Evolutionary conservation across 1,284 basidiomycete genomes (phyloP).

Genomic region (Fomitopsis palustris): DNA sequence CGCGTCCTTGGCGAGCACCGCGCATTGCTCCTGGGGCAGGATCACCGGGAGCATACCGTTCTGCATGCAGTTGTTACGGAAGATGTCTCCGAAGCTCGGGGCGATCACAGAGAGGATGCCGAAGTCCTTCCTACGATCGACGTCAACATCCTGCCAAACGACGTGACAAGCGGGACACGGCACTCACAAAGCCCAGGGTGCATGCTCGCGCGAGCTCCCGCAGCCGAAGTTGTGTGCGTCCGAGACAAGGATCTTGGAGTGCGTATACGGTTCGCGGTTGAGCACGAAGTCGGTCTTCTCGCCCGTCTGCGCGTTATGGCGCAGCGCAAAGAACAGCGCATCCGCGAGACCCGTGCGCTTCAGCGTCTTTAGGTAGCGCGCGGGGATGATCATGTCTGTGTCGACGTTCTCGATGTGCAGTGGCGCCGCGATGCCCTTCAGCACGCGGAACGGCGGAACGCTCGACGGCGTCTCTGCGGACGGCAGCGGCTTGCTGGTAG

Average conservation of each 20-base stretch:
- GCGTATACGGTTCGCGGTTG: conserved; percentile 81
- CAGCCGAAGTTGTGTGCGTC: conserved; percentile 94
- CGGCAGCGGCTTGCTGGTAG: conserved; percentile 39
- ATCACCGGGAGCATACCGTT: conserved; percentile 92
- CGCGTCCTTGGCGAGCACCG: conserved; percentile 77
- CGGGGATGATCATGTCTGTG: conserved; percentile 97
- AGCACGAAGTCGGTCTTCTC: conserved; percentile 86
- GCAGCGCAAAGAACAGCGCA: conserved; percentile 83
- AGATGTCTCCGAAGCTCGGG: conserved; percentile 94
- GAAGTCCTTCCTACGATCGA: conserved; percentile 77
- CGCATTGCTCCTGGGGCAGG: conserved; percentile 77
- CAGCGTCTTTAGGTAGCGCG: conserved; percentile 93
- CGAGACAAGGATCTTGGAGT: conserved; percentile 84
- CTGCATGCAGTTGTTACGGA: conserved; percentile 91
- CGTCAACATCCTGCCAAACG: conserved; percentile 2
- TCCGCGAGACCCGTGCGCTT: conserved; percentile 92
- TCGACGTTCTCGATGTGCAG: conserved; percentile 91
- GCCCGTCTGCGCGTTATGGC: conserved; percentile 79
- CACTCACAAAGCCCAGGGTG: conserved; percentile 90
- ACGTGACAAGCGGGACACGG: conserved; percentile 1
- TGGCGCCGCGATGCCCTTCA: conserved; percentile 88
- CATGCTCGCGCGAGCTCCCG: conserved; percentile 92
- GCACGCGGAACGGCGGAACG: conserved; percentile 74
- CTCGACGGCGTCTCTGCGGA: conserved; percentile 54
- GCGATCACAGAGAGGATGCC: conserved; percentile 92